Evolutionary conservation across 2,329 filamentous ascomycete genomes (phyloP), one percentile per base, ranked within the genome.

Genomic region (Westerdykella aurantiaca): DNA sequence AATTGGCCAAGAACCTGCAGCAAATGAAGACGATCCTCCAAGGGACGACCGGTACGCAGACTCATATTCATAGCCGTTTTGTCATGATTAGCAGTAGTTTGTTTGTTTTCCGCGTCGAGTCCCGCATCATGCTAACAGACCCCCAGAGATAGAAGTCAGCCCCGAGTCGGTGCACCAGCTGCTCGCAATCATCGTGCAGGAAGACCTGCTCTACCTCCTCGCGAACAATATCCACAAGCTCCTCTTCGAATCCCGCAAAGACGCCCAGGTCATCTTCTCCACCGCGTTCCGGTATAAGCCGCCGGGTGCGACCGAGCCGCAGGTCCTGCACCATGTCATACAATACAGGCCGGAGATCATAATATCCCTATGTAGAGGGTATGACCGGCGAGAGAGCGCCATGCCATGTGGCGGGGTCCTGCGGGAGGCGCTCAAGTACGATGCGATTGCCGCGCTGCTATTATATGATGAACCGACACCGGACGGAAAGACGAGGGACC

Each of bases 11-110:
- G 63, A 83, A 90, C 55, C 78, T 98, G 51, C 78, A 79, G 41
- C 87, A 95, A 67, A 95, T 97, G 84, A 97, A 97, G 69, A 73
- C 89, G 51, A 82, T 93, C 47, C 80, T 98, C 12, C 91, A 97
- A 74, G 93, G 91, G 53, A 95, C 89, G 48, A 87, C 88, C 69
- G 89, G 89, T 94, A 76, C 46, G 38, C 44, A 34, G 29, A 31
- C 39, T 31, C 40, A 21, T 13, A 46, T 45, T 23, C 39, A 22
- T 31, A 29, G 10, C 37, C 17, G 16, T 17, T 17, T 41, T 31
- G n/a, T 6, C 37, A n/a, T 14, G 31, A 41, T 29, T 29, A 29
- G 25, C 10, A 29, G 7, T 9, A 29, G 25, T 29, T 29, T 29
- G 25, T 29, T 29, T 29, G 25, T 29, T 29, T 29, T 29, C 25